Percentiles rank a stretch among this genome's conserved stretches.
phyloP scores from a whole-genome alignment of 192 early-diverging fungal genomes.

The Umbelopsis sp. region DNA sequence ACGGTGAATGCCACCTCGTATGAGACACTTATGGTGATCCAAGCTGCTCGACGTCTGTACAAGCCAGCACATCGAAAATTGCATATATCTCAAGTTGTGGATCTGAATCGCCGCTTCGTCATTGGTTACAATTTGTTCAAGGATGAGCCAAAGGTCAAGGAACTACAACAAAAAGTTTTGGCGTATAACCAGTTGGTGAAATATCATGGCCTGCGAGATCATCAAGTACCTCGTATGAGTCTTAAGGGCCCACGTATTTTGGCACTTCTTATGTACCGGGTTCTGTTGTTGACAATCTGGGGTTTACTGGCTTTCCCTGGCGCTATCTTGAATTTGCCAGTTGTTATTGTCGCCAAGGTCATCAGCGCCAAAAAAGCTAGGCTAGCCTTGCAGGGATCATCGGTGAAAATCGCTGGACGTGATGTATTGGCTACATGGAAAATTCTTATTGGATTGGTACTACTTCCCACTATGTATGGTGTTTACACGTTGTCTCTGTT shows the following conservation, averaged over 20 bases:
- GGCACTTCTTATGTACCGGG: conserved; percentile 68
- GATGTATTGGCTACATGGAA: conserved; percentile 99
- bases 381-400: conserved; percentile 85
- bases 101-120: conserved; percentile 87
- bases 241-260: conserved; percentile 69
- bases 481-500: conserved; percentile 71
- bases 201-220: conserved; percentile 93
- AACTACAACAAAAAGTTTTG: conserved; percentile 73
- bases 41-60: conserved; percentile 93
- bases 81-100: conserved; percentile 82
- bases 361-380: conserved; percentile 58
- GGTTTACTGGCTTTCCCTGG: conserved; percentile 84
- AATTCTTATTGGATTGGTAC: conserved; percentile 72
- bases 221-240: conserved; percentile 87
- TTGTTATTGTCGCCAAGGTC: conserved; percentile 55
- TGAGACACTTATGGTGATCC: conserved; percentile 92
- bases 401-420: conserved; percentile 91
- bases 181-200: conserved; percentile 89
- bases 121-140: conserved; percentile 83
- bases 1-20: conserved; percentile 93
- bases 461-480: conserved; percentile 76
- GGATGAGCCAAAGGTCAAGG: conserved; percentile 80
- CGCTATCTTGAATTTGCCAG: conserved; percentile 57
- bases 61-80: conserved; percentile 85
- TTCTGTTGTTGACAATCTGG: conserved; percentile 71